Evolutionary conservation across 331 rosid species (phyloP), one percentile per base, ranked within the genome.

Genomic region (Malus hybrid): DNA sequence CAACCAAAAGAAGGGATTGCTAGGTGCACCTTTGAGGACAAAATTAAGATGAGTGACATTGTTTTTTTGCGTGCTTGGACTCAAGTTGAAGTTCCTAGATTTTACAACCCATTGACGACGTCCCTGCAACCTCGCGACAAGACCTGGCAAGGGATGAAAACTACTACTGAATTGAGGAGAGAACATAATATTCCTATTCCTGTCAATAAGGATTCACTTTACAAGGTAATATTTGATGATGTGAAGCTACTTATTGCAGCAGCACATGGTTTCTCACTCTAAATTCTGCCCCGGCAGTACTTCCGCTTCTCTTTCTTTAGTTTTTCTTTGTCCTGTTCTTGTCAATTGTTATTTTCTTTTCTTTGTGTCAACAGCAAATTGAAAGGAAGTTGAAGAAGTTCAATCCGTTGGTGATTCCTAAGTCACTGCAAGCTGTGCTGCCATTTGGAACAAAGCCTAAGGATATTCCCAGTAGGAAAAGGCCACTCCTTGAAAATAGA

Each of bases 31-130:
- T 94, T 94, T 27, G 97, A 94, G 86, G 99, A 94, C 84, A 94
- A 88, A 83, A 90, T 94, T 81, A 89, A 91, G 86, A 91, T 93
- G 98, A 93, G 98, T 52, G 98, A 93, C 88, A 86, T 88, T 72
- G 96, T 93, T 70, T 93, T 93, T 87, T 77, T 93, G 87, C 91
- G 95, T 28, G 98, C 97, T 39, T 93, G 96, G 97, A 88, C 96
- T 78, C 90, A 81, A 87, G 97, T 93, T 36, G 97, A 90, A 67
- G 91, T 90, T 76, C 97, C 98, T 71, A 72, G 74, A 63, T 93
- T 91, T 76, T 87, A 80, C 83, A 91, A 93, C 86, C 96, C 95
- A 46, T 66, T 90, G 80, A 86, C 97, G 19, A 91, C 98, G 13
- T 91, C 98, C 70, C 79, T 93, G 75, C 98, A 88, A 86, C 97